Base-by-base conservation (phyloP, 177 flowering plant species). In the Vitis hybrid region DNA sequence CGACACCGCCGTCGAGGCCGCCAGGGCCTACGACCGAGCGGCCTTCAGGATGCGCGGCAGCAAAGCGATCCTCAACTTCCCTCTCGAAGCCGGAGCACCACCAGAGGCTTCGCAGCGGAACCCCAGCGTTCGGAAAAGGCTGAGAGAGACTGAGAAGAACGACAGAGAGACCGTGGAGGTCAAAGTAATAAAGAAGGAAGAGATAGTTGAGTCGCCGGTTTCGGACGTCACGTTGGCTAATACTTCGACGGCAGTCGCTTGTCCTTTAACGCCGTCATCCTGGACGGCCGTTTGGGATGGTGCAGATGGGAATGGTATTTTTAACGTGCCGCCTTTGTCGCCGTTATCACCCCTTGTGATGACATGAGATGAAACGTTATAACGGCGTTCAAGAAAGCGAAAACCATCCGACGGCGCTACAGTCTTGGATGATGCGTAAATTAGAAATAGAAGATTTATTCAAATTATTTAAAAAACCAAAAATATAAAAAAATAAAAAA, bases 1-100 rank as follows among this genome's bases (percentile, higher is more conserved):
- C 65, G 83, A 80, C 65, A 69, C 62, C 21, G 83, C 67, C 12
- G 51, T 75, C 1, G 83, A 78, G 17, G 83, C 83, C 20, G 83
- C 83, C 6, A 75, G 57, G 68, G 83, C 83, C 21, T 80, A 80
- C 59, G 83, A 80, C 30, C 63, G 65, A 50, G 83, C 83, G 2
- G 81, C 83, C 1, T 78, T 77, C 63, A 72, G 30, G 62, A 51
- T 80, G 72, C 70, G 81, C 61, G 83, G 83, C 27, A 48, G 74
- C 54, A 77, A 73, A 52, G 83, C 81, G 3, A 78, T 77, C 35
- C 51, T 80, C 61, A 80, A 80, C 48, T 78, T 80, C 52, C 83
- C 83, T 3, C 18, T 67, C 63, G 84, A 80, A 74, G 81, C 76
- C 15, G 82, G 80, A 27, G 12, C 5, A 9, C 35, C 48, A 5